phyloP scores from a whole-genome alignment of 805 yeast species.

The Monosporozyma aerobia region DNA sequence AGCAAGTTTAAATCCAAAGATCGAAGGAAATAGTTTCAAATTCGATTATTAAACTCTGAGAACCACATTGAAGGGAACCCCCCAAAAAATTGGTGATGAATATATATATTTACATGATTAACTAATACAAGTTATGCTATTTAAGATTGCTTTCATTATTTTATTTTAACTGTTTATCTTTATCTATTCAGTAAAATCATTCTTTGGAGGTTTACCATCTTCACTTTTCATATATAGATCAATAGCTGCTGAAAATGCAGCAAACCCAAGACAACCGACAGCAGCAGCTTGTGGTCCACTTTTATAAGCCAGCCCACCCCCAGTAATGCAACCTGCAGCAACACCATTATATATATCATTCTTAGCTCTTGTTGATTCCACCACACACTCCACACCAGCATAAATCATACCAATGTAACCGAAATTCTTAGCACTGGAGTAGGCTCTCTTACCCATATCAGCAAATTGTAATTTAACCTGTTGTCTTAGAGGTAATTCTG shows the following conservation, averaged over 20 bases:
- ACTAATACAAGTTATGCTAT: background rate
- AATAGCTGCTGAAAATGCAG: conserved; percentile 84
- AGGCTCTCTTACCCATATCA: conserved; percentile 89
- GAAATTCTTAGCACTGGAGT: conserved; percentile 83
- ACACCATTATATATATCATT: conserved; percentile 89
- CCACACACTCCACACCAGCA: conserved; percentile 85
- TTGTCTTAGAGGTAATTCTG: conserved; percentile 83
- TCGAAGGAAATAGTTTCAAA: background rate
- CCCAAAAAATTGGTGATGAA: too few species aligned
- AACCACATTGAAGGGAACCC: background rate
- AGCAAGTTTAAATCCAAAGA: background rate
- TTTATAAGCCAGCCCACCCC: conserved; percentile 88
- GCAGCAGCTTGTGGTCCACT: conserved; percentile 90
- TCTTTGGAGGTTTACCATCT: conserved; percentile 69
- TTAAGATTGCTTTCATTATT: background rate
- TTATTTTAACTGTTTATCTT: background rate
- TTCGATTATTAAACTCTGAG: background rate
- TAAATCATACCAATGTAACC: conserved; percentile 88
- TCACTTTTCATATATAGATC: conserved; percentile 83
- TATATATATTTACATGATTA: background rate
- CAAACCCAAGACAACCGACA: conserved; percentile 95
- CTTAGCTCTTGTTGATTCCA: conserved; percentile 79
- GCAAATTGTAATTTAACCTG: conserved; percentile 85
- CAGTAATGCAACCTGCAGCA: conserved; percentile 91
- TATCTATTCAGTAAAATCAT: conserved; percentile 65